Conservation (phyloP, 2,329 filamentous ascomycete genomes). For the Fusarium tanahbumbuense region DNA sequence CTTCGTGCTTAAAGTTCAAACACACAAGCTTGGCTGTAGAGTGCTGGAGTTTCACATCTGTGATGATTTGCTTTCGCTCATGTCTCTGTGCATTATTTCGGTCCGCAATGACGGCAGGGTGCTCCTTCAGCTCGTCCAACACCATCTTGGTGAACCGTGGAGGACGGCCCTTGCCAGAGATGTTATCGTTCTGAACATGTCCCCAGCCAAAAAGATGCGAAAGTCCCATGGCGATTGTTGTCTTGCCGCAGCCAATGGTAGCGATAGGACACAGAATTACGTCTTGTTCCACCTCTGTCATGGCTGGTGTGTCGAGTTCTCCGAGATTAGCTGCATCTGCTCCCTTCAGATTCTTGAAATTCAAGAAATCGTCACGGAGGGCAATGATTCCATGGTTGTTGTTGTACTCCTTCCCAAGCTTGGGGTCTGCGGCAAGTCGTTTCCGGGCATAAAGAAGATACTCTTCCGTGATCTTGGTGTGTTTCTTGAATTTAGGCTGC, state of each 20-base stretch:
- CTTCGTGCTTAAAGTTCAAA: slow-evolving; percentile 86
- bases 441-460: slow-evolving; percentile 86
- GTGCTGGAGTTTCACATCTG: slow-evolving; percentile 75
- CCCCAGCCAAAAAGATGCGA: slow-evolving; percentile 89
- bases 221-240: slow-evolving; percentile 86
- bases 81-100: slow-evolving; percentile 92
- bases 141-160: slow-evolving; percentile 80
- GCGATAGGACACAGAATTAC: slow-evolving; percentile 90
- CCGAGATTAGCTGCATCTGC: slow-evolving; percentile 87
- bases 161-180: slow-evolving; percentile 81
- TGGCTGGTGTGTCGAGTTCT: slow-evolving; percentile 58
- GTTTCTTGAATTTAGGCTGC: slow-evolving; percentile 84
- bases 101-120: slow-evolving; percentile 86
- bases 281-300: slow-evolving; percentile 70
- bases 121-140: slow-evolving; percentile 70
- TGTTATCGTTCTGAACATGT: slow-evolving; percentile 97
- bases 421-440: slow-evolving; percentile 75
- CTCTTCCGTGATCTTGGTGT: slow-evolving; percentile 88
- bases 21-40: slow-evolving; percentile 80
- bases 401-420: slow-evolving; percentile 77
- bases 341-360: slow-evolving; percentile 84
- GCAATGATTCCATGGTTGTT: slow-evolving; percentile 95
- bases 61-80: slow-evolving; percentile 88
- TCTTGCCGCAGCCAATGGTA: slow-evolving; percentile 97
- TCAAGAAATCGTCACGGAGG: slow-evolving; percentile 87